Percentiles rank a stretch among this genome's conserved stretches.
phyloP scores from a whole-genome alignment of 2,329 filamentous ascomycete genomes.

The Botrytis sinoallii region DNA sequence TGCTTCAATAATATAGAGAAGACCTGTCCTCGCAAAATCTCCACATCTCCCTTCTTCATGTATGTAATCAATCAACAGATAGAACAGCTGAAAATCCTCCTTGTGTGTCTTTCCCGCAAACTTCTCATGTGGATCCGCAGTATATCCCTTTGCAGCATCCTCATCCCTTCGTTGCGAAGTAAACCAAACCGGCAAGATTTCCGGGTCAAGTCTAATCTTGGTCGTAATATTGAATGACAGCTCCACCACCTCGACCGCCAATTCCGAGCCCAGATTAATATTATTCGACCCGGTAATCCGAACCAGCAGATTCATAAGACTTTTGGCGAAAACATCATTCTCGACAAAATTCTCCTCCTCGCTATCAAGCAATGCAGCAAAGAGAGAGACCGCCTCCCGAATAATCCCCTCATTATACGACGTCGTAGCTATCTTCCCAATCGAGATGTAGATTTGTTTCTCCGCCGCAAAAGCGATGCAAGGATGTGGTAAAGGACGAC shows the following conservation, averaged over 20 bases:
- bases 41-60: slow-evolving; percentile 92
- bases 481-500: slow-evolving; percentile 82
- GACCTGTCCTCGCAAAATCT: slow-evolving; percentile 89
- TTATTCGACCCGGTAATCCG: slow-evolving; percentile 72
- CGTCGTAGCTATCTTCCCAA: slow-evolving; percentile 83
- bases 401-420: slow-evolving; percentile 85
- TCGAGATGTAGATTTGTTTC: slow-evolving; percentile 84
- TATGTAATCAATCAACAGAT: slow-evolving; percentile 92
- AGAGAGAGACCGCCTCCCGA: slow-evolving; percentile 78
- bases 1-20: slow-evolving; percentile 94
- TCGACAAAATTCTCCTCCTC: slow-evolving; percentile 95
- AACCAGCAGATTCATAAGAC: slow-evolving; percentile 80
- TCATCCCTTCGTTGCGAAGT: slow-evolving; percentile 51
- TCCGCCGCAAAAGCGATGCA: slow-evolving; percentile 84
- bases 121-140: slow-evolving; percentile 53
- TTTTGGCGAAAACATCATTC: slow-evolving; percentile 78
- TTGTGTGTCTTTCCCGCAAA: slow-evolving; percentile 85
- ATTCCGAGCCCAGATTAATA: slow-evolving; percentile 72
- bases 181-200: slow-evolving; percentile 90
- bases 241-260: slow-evolving; percentile 86
- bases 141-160: slow-evolving; percentile 36
- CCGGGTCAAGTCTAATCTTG: slow-evolving; percentile 87
- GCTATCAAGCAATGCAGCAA: slow-evolving; percentile 89
- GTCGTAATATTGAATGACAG: slow-evolving; percentile 93
- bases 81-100: slow-evolving; percentile 93